Conservation (phyloP, 441 rosid species). For the Pelargonium australe region DNA sequence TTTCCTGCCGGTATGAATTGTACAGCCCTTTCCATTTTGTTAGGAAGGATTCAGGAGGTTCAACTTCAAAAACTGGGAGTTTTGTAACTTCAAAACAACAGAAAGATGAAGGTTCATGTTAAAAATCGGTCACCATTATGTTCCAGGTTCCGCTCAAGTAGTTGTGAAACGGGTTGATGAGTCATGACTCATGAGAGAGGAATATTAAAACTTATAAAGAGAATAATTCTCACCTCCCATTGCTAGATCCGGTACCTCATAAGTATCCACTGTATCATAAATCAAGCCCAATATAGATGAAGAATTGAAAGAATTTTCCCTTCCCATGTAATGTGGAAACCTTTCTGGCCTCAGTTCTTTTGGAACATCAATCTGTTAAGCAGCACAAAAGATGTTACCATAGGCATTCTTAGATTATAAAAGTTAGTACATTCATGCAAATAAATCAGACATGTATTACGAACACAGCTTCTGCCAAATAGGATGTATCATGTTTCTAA, state of each 20-base stretch:
- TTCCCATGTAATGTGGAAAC: constrained; percentile 67
- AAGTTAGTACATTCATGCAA: neutral
- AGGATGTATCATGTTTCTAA: no score
- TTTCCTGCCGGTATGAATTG: constrained; percentile 38
- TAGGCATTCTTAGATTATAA: neutral
- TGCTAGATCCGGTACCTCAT: constrained; percentile 19
- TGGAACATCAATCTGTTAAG: constrained; percentile 46
- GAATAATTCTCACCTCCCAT: constrained; percentile 30
- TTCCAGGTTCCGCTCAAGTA: neutral
- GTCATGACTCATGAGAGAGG: neutral
- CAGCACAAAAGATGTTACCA: neutral
- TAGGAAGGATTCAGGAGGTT: constrained; percentile 18
- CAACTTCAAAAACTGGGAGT: constrained; percentile 39
- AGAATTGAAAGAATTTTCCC: constrained; percentile 35
- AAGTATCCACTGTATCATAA: constrained; percentile 39
- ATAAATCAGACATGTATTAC: neutral
- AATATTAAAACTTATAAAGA: neutral
- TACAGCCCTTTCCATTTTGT: constrained; percentile 36
- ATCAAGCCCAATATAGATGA: constrained; percentile 62
- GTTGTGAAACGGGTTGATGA: neutral
- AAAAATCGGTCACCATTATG: neutral
- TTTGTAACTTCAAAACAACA: constrained; percentile 44
- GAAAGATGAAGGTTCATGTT: neutral
- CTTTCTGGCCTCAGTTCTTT: constrained; percentile 29
- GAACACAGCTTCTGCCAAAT: no score